Evolutionary conservation across 805 yeast species (phyloP), one percentile per base, ranked within the genome.

Genomic region (Myxozyma neotropica): DNA sequence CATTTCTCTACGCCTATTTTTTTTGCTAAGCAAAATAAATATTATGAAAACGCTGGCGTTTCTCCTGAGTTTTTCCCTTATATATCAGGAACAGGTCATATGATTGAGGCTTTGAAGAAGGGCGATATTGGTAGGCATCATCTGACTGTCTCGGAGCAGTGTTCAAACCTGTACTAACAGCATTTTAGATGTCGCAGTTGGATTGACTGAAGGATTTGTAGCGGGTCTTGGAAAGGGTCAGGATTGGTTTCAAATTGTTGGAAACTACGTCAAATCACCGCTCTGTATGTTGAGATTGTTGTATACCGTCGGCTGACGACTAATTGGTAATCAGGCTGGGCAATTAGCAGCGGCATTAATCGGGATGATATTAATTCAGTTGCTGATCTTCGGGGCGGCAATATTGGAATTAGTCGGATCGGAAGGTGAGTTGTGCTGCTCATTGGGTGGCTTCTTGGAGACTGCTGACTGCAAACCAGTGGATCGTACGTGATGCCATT

Each of bases 401-500:
- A 71, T 36, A 86, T 92, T 61, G 95, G 96, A 1, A 89, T 92
- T 19, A 83, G 90, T 39, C 80, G 97, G 70, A 86, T 90, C 69
- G 97, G 97, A 1, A 85, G 91, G 68, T 53, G 21, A 12, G 10
- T n/a, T 21, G n/a, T n/a, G n/a, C n/a, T n/a, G n/a, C n/a, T n/a
- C n/a, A 17, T 2, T 17, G 27, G 17, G 24, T 47, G 45, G 21
- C 21, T 21, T 12, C 24, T 36, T 6, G 15, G 12, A 31, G 39
- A 6, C 35, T 40, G 44, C 4, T 8, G 17, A 7, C 19, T 17
- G 4, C 17, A 33, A 3, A 8, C 24, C 26, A 69, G 73, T 21
- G 97, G 97, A 0, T 89, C 96, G 0, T 88, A 88, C 68, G 91
- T 91, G 39, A 91, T 91, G 97, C 82, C 96, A 17, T 88, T 81